These are phyloP conservation scores for Phytophthora capsici DNA, from an alignment of 352 stramenopile genomes.

Conservation along the genomic window DNA sequence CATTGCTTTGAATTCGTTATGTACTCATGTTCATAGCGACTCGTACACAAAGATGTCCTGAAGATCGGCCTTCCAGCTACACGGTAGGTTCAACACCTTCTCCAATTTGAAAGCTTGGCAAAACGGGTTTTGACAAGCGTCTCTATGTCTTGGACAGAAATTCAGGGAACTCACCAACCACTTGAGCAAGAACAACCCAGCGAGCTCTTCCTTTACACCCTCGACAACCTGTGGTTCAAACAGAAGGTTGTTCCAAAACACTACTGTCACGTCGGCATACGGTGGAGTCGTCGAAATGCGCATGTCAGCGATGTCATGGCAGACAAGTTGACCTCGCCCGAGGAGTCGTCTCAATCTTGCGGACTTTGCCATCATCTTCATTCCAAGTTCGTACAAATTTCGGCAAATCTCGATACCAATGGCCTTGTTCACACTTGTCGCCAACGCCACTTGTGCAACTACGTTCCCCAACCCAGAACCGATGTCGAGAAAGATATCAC, in stretches of 20 bases:
- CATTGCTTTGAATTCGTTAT: neutral
- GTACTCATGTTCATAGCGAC: neutral
- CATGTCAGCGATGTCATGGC: neutral
- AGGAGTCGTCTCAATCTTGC: neutral
- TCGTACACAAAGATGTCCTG: neutral
- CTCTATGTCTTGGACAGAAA: neutral
- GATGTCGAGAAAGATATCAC: neutral
- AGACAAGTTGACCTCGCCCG: neutral
- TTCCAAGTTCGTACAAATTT: neutral
- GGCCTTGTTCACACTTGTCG: neutral
- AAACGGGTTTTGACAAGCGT: neutral
- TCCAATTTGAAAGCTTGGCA: neutral
- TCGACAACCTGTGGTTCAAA: neutral
- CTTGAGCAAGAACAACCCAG: neutral
- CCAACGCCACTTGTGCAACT: neutral
- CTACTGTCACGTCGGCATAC: neutral
- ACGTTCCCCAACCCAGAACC: neutral
- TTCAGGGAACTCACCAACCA: neutral
- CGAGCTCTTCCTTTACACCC: neutral
- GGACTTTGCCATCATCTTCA: no score
- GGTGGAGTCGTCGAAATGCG: neutral
- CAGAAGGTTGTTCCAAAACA: neutral
- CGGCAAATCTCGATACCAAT: neutral
- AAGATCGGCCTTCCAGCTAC: neutral
- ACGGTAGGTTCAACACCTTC: no score